Percentiles rank a stretch among this genome's conserved stretches.
phyloP scores from a whole-genome alignment of 495 filamentous ascomycete species.

The Penicillium angulare region DNA sequence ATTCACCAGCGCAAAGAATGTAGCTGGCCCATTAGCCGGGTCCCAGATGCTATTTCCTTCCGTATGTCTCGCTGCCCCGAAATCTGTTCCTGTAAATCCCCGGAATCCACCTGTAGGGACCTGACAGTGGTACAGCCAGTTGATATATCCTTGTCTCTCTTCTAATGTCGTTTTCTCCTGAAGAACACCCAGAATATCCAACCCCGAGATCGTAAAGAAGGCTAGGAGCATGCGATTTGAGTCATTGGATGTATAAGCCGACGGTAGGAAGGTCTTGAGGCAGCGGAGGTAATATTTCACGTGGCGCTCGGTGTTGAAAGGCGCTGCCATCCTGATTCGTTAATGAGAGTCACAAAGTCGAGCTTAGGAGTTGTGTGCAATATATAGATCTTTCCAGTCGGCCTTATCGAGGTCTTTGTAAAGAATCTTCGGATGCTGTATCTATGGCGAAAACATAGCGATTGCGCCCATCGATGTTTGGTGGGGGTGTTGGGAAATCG shows the following conservation, averaged over 20 bases:
- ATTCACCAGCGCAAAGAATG: slow-evolving; percentile 78
- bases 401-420: neutral
- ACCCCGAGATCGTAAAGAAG: slow-evolving; percentile 80
- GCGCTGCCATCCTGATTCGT: slow-evolving; percentile 28
- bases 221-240: slow-evolving; percentile 85
- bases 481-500: slow-evolving; percentile 15
- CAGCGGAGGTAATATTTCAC: slow-evolving; percentile 92
- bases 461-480: slow-evolving; percentile 1
- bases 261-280: slow-evolving; percentile 75
- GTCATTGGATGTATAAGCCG: slow-evolving; percentile 80
- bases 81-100: slow-evolving; percentile 68
- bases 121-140: slow-evolving; percentile 77
- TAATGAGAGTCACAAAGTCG: neutral
- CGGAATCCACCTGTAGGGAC: slow-evolving; percentile 75
- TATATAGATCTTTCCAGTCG: neutral
- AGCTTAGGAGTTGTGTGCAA: too few relatives aligned
- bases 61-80: slow-evolving; percentile 44
- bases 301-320: slow-evolving; percentile 70
- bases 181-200: slow-evolving; percentile 75
- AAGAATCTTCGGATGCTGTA: neutral
- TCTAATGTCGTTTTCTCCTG: slow-evolving; percentile 50
- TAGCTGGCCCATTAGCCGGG: slow-evolving; percentile 79
- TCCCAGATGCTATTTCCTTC: slow-evolving; percentile 61
- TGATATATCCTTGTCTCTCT: slow-evolving; percentile 58
- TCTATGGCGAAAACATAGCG: neutral